phyloP scores from a whole-genome alignment of 768 basidiomycete species.

The Russula dissimulans region DNA sequence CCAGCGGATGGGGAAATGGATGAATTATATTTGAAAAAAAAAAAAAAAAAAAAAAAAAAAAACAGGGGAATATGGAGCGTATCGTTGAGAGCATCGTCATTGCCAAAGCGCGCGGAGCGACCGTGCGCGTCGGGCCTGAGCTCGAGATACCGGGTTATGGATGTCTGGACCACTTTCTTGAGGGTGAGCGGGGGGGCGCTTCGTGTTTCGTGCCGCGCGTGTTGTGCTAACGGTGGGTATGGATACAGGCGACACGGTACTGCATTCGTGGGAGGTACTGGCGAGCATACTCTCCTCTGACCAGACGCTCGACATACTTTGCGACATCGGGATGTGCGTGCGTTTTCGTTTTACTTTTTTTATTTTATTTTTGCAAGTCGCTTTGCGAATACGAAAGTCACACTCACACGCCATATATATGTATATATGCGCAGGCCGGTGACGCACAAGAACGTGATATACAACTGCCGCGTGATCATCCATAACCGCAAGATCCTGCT shows the following conservation, averaged over 20 bases:
- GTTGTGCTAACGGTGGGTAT: neutral
- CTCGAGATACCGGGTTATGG: constrained; percentile 97
- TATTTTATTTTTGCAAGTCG: neutral
- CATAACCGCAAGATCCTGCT: constrained; percentile 80
- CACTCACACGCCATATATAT: too few relatives aligned
- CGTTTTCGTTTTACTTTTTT: neutral
- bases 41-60: neutral
- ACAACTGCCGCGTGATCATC: constrained; percentile 91
- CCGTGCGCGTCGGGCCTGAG: constrained; percentile 90
- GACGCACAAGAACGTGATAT: constrained; percentile 95
- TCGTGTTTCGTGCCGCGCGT: neutral
- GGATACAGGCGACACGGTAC: constrained; percentile 76
- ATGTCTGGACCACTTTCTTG: constrained; percentile 94
- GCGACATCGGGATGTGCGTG: constrained; percentile 88
- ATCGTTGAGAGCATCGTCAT: constrained; percentile 82
- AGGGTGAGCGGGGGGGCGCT: constrained; percentile 45
- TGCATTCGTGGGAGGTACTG: constrained; percentile 97
- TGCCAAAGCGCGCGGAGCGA: constrained; percentile 83
- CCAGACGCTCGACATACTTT: constrained; percentile 76
- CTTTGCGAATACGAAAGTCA: too few relatives aligned
- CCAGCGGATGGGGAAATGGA: too few relatives aligned
- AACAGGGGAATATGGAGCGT: constrained; percentile 87
- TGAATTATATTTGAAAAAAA: too few relatives aligned
- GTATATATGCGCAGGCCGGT: constrained; percentile 62
- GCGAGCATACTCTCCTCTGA: constrained; percentile 81